These are phyloP conservation scores for Eucalyptus camaldulensis DNA, from an alignment of 345 rosid genomes.

Conservation along the genomic window DNA sequence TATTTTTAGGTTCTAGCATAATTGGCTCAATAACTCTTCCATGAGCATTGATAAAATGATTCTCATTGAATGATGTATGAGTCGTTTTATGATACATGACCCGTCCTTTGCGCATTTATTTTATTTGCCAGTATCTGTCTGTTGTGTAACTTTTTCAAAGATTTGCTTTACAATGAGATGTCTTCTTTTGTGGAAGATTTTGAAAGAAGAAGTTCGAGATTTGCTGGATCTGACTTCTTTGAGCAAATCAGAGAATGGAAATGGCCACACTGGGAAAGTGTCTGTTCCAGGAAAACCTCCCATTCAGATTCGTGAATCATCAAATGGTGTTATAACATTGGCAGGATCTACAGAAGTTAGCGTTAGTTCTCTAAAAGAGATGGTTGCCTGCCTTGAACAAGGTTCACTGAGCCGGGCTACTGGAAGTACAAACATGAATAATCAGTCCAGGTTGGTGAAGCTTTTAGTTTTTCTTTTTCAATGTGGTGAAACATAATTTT, in stretches of 20 bases:
- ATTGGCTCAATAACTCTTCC: neutral
- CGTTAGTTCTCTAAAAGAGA: conserved; percentile 71
- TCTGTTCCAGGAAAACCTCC: conserved; percentile 77
- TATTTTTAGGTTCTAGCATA: neutral
- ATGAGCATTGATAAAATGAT: neutral
- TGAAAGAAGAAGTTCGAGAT: conserved; percentile 96
- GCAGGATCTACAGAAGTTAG: conserved; percentile 97
- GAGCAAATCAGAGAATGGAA: conserved; percentile 51
- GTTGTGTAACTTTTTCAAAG: neutral
- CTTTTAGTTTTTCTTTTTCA: neutral
- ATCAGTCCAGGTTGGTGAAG: conserved; percentile 70
- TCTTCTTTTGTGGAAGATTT: conserved; percentile 46
- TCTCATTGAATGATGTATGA: neutral
- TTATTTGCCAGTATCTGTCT: neutral
- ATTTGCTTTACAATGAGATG: neutral
- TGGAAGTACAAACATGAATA: conserved; percentile 98
- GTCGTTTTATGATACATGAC: neutral
- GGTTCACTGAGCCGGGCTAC: conserved; percentile 95
- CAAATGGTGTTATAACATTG: conserved; percentile 89
- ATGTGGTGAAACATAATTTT: neutral
- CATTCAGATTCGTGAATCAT: conserved; percentile 94
- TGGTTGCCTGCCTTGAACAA: conserved; percentile 92
- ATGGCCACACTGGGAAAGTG: conserved; percentile 46
- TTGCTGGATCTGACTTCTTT: conserved; percentile 58
- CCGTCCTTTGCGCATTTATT: neutral